Evolutionary conservation across 2,329 filamentous ascomycete species (phyloP).

Genomic region (Diaporthe eres): DNA sequence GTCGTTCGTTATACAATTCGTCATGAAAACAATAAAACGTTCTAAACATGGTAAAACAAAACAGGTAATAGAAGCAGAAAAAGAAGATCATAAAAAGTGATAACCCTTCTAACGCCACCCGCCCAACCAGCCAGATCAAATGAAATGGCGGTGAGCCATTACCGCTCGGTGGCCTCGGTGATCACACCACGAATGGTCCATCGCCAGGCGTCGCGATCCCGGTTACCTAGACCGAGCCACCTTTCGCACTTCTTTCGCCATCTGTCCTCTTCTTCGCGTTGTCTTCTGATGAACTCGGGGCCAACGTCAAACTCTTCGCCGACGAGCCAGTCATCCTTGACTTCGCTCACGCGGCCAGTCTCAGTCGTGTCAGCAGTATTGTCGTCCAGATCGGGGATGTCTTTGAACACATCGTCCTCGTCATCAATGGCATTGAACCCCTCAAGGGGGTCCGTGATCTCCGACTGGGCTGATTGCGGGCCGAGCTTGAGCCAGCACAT

Average conservation of each 20-base stretch:
- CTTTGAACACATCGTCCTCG: constrained; percentile 94
- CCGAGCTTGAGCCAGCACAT: constrained; percentile 97
- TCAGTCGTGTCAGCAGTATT: constrained; percentile 64
- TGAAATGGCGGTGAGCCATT: constrained; percentile 55
- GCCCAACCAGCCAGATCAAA: constrained; percentile 28
- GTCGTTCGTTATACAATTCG: constrained; percentile 40
- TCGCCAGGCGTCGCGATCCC: constrained; percentile 76
- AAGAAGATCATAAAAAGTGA: constrained; percentile 26
- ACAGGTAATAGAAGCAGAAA: constrained; percentile 37
- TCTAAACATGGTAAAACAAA: constrained; percentile 38
- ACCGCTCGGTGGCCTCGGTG: constrained; percentile 41
- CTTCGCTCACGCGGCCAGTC: constrained; percentile 68
- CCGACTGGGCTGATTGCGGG: constrained; percentile 60
- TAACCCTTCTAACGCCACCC: constrained; percentile 38
- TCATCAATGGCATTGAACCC: constrained; percentile 81
- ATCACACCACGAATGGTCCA: constrained; percentile 80
- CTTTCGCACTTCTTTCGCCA: constrained; percentile 91
- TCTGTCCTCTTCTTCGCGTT: constrained; percentile 90
- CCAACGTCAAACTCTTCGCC: constrained; percentile 98
- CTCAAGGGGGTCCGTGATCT: constrained; percentile 71
- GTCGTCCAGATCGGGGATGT: constrained; percentile 93
- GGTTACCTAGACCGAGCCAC: constrained; percentile 78
- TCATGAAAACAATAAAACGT: constrained; percentile 39
- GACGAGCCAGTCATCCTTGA: constrained; percentile 85
- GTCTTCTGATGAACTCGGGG: constrained; percentile 90